phyloP scores from a whole-genome alignment of 2,329 filamentous ascomycete species.

The Fusarium denticulatum region DNA sequence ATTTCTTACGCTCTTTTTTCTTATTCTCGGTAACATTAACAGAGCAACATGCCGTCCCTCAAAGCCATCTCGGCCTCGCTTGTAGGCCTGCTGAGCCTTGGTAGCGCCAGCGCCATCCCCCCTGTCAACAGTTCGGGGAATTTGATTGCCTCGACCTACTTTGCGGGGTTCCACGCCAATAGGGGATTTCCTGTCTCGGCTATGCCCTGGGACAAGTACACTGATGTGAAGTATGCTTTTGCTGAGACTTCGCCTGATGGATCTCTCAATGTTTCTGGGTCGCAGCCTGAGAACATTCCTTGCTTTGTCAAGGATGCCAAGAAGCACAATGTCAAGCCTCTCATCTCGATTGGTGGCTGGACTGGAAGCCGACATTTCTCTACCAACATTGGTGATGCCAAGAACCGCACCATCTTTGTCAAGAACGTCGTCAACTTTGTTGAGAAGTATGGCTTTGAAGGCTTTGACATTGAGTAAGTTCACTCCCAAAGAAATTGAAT shows the following conservation, averaged over 20 bases:
- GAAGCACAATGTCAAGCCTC: slow-evolving; percentile 31
- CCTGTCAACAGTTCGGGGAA: background rate
- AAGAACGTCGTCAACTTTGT: slow-evolving; percentile 23
- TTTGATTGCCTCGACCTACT: slow-evolving; percentile 36
- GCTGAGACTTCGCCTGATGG: slow-evolving; percentile 31
- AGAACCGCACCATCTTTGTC: slow-evolving; percentile 34
- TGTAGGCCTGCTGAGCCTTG: slow-evolving; percentile 24
- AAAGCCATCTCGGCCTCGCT: slow-evolving; percentile 18
- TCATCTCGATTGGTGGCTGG: slow-evolving; percentile 35
- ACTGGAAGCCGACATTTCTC: slow-evolving; percentile 30
- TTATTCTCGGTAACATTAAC: background rate
- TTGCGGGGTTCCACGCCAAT: slow-evolving; percentile 36
- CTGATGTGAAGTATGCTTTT: slow-evolving; percentile 38
- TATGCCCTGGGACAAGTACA: slow-evolving; percentile 36
- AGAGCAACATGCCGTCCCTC: background rate
- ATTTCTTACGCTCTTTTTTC: slow-evolving; percentile 5
- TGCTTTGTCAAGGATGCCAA: slow-evolving; percentile 30
- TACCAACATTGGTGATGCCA: slow-evolving; percentile 18
- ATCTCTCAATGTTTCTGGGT: slow-evolving; percentile 14
- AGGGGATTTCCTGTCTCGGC: slow-evolving; percentile 28
- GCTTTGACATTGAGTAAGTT: slow-evolving; percentile 35
- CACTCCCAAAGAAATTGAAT: too few species aligned
- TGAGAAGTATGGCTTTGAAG: slow-evolving; percentile 26
- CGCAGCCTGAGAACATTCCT: slow-evolving; percentile 21
- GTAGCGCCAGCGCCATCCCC: background rate